Conservation (phyloP, 768 basidiomycete genomes). For the Paxillus rubicundulus region DNA sequence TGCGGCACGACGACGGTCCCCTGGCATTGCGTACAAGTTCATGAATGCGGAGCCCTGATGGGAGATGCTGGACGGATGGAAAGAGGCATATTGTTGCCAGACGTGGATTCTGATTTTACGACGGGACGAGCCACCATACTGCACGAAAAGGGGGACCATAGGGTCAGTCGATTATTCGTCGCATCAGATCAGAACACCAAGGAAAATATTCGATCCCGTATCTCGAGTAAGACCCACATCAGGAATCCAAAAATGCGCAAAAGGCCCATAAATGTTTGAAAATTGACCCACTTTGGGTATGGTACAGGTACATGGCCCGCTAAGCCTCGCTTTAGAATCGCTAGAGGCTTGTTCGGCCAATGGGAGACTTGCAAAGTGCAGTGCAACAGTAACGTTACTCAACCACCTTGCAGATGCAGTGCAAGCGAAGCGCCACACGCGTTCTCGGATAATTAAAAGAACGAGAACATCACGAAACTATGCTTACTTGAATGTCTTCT, state of each 20-base stretch:
- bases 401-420: no score
- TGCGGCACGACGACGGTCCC: slow-evolving; percentile 3
- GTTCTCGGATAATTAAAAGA: slow-evolving; percentile 23
- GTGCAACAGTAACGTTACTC: no score
- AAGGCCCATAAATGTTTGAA: no score
- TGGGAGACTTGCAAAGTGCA: no score
- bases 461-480: slow-evolving; percentile 15
- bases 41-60: slow-evolving; percentile 9
- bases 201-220: slow-evolving; percentile 4
- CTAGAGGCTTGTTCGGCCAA: no score
- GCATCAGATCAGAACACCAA: slow-evolving; percentile 9
- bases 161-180: slow-evolving; percentile 14
- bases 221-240: no score
- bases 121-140: slow-evolving; percentile 58
- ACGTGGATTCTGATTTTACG: slow-evolving; percentile 50
- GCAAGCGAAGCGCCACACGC: slow-evolving; percentile 11
- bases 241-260: no score
- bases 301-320: no score
- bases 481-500: slow-evolving; percentile 63
- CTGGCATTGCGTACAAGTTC: not conserved
- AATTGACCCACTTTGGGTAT: no score
- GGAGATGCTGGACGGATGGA: slow-evolving; percentile 37
- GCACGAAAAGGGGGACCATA: slow-evolving; percentile 9
- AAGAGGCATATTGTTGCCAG: slow-evolving; percentile 63
- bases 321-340: no score